These are phyloP conservation scores for Orbilia quercus DNA, from an alignment of 2,329 filamentous ascomycete genomes.

Conservation along the genomic window DNA sequence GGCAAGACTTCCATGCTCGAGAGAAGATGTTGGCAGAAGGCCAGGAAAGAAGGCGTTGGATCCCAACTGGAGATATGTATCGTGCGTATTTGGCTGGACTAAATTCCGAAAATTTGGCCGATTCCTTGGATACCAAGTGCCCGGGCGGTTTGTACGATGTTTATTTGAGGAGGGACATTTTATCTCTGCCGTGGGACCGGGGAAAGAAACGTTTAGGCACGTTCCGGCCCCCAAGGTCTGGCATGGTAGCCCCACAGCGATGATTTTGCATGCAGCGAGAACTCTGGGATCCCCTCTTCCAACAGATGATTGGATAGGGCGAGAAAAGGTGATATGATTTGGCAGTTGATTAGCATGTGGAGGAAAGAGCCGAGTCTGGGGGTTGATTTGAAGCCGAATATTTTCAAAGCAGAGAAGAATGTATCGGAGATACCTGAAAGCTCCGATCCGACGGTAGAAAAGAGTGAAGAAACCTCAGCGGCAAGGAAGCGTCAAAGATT, in stretches of 20 bases:
- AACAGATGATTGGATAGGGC: not conserved
- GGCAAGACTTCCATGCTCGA: constrained; percentile 1
- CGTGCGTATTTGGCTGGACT: not conserved
- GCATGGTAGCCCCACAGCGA: constrained; percentile 24
- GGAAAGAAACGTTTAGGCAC: not conserved
- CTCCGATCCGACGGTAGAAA: no score
- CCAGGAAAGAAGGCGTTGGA: not conserved
- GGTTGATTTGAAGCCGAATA: no score
- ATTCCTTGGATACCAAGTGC: not conserved
- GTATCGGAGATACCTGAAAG: no score
- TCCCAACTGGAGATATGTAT: constrained; percentile 19
- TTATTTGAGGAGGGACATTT: not conserved
- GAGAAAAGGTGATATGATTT: not conserved
- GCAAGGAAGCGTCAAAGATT: no score
- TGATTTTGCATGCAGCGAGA: constrained; percentile 18
- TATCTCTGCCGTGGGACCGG: not conserved
- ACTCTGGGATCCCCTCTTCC: not conserved
- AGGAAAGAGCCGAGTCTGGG: not conserved
- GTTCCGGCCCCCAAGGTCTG: not conserved
- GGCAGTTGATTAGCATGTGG: constrained; percentile 6
- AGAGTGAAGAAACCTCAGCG: no score
- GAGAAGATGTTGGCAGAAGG: not conserved
- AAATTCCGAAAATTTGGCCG: not conserved
- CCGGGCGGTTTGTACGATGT: constrained; percentile 3
- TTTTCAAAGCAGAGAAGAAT: no score